Evolutionary conservation across 306 rosid genomes (phyloP).

Genomic region (Pachyrhizus erosus): DNA sequence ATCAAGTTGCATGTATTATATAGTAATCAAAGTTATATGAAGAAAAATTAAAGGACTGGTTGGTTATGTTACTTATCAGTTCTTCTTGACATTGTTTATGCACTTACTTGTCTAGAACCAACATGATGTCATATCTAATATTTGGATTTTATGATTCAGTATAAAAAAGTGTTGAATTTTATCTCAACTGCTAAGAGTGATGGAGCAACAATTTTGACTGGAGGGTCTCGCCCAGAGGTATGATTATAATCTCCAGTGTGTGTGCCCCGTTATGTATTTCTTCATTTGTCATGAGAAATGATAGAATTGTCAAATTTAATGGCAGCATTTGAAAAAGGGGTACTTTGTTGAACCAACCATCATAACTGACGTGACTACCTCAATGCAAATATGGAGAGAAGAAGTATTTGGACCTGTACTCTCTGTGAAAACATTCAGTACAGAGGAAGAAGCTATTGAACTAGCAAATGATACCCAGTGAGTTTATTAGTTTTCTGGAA

Average conservation of each 20-base stretch:
- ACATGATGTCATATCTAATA: conserved; percentile 42
- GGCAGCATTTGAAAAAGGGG: conserved; percentile 80
- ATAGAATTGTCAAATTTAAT: conserved; percentile 19
- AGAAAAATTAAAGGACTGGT: neutral
- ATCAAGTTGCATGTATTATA: neutral
- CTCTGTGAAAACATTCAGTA: conserved; percentile 72
- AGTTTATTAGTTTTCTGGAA: conserved; percentile 38
- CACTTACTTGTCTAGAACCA: conserved; percentile 1
- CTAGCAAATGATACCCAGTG: conserved; percentile 81
- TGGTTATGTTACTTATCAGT: neutral
- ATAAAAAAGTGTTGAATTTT: conserved; percentile 69
- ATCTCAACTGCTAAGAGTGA: conserved; percentile 77
- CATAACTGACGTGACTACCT: conserved; percentile 64
- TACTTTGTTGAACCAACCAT: conserved; percentile 74
- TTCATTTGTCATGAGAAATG: neutral
- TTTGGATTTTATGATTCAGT: conserved; percentile 53
- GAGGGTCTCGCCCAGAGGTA: conserved; percentile 86
- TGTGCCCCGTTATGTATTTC: neutral
- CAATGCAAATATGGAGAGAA: conserved; percentile 90
- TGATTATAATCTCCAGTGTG: conserved; percentile 5
- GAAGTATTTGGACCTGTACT: conserved; percentile 89
- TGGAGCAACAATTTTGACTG: conserved; percentile 76
- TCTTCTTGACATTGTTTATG: neutral
- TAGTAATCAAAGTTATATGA: neutral
- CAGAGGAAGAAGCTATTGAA: conserved; percentile 84